A percentile compares a stretch with the other conserved stretches of the same genome.
These are phyloP conservation scores for Xylaria sp. DNA, from an alignment of 2,329 filamentous ascomycete species.

Conservation along the genomic window DNA sequence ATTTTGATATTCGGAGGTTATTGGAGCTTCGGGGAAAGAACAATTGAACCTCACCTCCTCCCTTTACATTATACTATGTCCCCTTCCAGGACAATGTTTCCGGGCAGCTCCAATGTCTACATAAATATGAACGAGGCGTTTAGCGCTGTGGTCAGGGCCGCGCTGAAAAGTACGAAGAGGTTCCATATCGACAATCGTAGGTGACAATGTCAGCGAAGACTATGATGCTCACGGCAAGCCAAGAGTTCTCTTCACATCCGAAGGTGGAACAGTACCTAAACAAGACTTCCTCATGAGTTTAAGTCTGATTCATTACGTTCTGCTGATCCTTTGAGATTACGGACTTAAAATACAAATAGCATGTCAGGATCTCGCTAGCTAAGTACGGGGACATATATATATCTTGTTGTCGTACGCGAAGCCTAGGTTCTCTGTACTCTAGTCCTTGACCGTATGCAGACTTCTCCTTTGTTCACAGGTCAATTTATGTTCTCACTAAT, in stretches of 20 bases:
- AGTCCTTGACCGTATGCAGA: no score
- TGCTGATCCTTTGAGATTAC: not conserved
- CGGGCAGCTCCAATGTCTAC: slow-evolving; percentile 59
- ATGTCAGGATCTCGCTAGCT: no score
- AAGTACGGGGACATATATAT: no score
- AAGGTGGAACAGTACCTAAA: slow-evolving; percentile 52
- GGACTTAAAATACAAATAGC: not conserved
- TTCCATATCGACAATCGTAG: slow-evolving; percentile 54
- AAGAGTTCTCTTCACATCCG: slow-evolving; percentile 44
- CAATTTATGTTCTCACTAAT: not conserved
- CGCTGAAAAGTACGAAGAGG: slow-evolving; percentile 47
- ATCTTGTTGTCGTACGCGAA: no score
- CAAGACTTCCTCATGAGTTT: slow-evolving; percentile 54
- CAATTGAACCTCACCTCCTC: slow-evolving; percentile 54
- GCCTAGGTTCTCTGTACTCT: no score
- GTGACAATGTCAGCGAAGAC: slow-evolving; percentile 35
- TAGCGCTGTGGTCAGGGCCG: slow-evolving; percentile 43
- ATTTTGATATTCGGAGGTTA: slow-evolving; percentile 66
- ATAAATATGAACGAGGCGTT: slow-evolving; percentile 58
- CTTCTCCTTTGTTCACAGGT: no score
- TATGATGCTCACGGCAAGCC: slow-evolving; percentile 37
- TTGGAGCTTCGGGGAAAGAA: slow-evolving; percentile 64
- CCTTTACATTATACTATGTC: not conserved
- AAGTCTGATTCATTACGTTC: not conserved
- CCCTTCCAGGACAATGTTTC: not conserved